A percentile compares a stretch with the other conserved stretches of the same genome.
Evolutionary conservation across 129 eudicot species (phyloP).

Genomic region (Flaveria brownii): DNA sequence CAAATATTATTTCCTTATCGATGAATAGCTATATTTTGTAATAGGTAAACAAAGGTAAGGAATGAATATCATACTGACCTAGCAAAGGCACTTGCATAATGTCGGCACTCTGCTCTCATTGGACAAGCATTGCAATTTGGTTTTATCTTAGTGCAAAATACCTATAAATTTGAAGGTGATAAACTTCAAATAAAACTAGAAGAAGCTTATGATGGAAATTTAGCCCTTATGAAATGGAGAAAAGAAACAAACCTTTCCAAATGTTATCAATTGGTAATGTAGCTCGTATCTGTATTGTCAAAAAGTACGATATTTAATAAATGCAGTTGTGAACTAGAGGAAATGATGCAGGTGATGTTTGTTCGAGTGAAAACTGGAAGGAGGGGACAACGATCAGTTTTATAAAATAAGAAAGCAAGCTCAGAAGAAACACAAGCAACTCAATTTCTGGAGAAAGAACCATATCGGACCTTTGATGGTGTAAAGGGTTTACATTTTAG

Average conservation of each 20-base stretch:
- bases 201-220: conserved; percentile 2
- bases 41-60: not conserved
- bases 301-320: conserved; percentile 2
- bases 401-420: too few relatives aligned
- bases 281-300: conserved; percentile 55
- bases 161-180: conserved; percentile 30
- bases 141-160: conserved; percentile 57
- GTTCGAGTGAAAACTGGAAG: not conserved
- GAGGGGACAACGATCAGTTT: too few relatives aligned
- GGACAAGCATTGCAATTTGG: conserved; percentile 89
- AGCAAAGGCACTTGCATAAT: conserved; percentile 59
- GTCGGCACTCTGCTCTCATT: conserved; percentile 64
- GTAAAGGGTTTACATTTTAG: not conserved
- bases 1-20: conserved; percentile 6
- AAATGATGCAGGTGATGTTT: not conserved
- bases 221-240: not conserved
- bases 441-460: not conserved
- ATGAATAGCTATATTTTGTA: conserved; percentile 8
- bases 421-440: not conserved
- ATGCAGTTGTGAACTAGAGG: conserved; percentile 1
- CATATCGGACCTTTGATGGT: conserved; percentile 7
- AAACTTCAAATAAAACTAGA: not conserved
- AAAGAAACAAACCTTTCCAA: conserved; percentile 62
- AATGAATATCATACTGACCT: conserved; percentile 48
- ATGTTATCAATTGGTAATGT: conserved; percentile 78